Percentiles rank a stretch among this genome's conserved stretches.
Evolutionary conservation across 345 rosid species (phyloP).

Genomic region (Syzygium aromaticum): DNA sequence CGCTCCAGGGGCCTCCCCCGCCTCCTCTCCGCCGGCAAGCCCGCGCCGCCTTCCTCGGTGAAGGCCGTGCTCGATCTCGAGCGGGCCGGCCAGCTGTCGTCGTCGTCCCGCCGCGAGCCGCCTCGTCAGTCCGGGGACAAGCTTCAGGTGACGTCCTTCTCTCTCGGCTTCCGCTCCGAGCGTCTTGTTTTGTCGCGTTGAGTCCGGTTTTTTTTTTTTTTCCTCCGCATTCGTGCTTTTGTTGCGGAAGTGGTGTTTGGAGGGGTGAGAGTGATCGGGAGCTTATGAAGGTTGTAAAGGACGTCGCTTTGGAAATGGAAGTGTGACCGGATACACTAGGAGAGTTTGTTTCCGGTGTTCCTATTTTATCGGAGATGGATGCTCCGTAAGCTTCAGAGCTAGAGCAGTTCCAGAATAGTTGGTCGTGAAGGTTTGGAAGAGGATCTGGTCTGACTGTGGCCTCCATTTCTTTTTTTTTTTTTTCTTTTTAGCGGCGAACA

Average conservation of each 20-base stretch:
- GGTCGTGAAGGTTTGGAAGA: neutral
- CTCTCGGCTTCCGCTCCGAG: neutral
- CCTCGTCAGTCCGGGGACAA: constrained; percentile 20
- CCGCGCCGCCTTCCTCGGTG: constrained; percentile 13
- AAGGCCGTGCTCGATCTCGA: constrained; percentile 43
- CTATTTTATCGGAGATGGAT: neutral
- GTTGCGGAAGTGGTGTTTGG: neutral
- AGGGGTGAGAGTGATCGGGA: neutral
- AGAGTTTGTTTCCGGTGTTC: neutral
- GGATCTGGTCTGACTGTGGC: neutral
- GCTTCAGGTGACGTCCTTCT: constrained; percentile 34
- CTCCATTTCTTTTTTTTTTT: neutral
- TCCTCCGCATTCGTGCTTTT: neutral
- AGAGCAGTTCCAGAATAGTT: neutral
- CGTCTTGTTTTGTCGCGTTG: neutral
- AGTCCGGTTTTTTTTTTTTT: neutral
- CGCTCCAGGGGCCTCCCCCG: constrained; percentile 15
- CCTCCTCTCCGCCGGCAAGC: constrained; percentile 6
- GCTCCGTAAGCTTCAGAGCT: neutral
- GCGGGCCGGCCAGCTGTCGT: constrained; percentile 1
- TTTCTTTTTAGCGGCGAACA: neutral
- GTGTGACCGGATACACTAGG: neutral
- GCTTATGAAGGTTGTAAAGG: neutral
- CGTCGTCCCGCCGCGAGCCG: neutral
- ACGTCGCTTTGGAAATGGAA: neutral